Evolutionary conservation across 2,329 filamentous ascomycete species (phyloP).

Genomic region (Cladosporium colombiae): DNA sequence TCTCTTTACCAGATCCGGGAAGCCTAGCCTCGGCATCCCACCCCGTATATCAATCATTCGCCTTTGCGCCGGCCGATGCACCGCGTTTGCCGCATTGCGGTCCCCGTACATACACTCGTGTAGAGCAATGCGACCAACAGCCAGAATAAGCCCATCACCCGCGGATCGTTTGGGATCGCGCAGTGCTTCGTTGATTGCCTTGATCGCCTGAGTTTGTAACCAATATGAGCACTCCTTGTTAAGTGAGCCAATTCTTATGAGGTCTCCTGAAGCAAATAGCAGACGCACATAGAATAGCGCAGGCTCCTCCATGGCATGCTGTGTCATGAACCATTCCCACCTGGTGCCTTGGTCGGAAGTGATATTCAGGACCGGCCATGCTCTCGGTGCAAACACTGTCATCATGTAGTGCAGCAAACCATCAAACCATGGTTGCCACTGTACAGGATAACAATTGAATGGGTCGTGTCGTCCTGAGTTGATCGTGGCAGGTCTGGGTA

Average conservation of each 20-base stretch:
- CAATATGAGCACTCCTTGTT: slow-evolving; percentile 29
- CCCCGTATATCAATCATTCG: slow-evolving; percentile 38
- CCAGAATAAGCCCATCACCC: slow-evolving; percentile 32
- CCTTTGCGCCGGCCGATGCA: slow-evolving; percentile 37
- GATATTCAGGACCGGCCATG: slow-evolving; percentile 38
- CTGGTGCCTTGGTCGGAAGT: slow-evolving; percentile 31
- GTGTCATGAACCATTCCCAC: slow-evolving; percentile 39
- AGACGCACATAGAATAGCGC: slow-evolving; percentile 39
- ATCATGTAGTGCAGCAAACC: slow-evolving; percentile 38
- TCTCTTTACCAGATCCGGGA: slow-evolving; percentile 37
- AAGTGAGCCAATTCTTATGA: slow-evolving; percentile 31
- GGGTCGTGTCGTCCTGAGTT: slow-evolving; percentile 23
- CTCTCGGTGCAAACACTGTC: slow-evolving; percentile 37
- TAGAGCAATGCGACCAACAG: slow-evolving; percentile 38
- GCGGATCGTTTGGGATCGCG: slow-evolving; percentile 25
- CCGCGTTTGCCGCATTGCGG: slow-evolving; percentile 30
- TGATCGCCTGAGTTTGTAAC: slow-evolving; percentile 34
- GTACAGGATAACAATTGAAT: slow-evolving; percentile 37
- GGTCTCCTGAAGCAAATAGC: slow-evolving; percentile 37
- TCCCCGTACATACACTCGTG: slow-evolving; percentile 40
- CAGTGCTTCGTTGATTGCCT: slow-evolving; percentile 33
- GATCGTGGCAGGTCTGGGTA: slow-evolving; percentile 3
- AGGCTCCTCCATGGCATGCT: slow-evolving; percentile 35
- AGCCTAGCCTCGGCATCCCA: slow-evolving; percentile 33
- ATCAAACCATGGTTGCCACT: slow-evolving; percentile 36